A percentile compares a stretch with the other conserved stretches of the same genome.
Evolutionary conservation across 2,329 filamentous ascomycete genomes (phyloP).

Genomic region (Orbilia ellipsospora): DNA sequence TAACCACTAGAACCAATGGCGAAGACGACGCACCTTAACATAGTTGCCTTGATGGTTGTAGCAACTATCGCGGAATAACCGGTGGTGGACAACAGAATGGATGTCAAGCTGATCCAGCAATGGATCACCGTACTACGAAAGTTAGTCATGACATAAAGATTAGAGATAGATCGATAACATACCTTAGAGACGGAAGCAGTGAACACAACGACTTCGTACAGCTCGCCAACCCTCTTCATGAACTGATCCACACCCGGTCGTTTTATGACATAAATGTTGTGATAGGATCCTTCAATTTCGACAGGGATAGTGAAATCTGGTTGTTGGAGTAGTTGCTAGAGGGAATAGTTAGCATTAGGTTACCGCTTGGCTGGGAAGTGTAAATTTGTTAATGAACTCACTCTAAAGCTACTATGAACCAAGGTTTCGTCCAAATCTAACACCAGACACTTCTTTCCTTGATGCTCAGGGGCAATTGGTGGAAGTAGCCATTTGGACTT

Average conservation of each 20-base stretch:
- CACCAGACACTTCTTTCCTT: constrained; percentile 91
- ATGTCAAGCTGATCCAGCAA: constrained; percentile 96
- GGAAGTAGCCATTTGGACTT: constrained; percentile 76
- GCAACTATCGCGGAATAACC: constrained; percentile 96
- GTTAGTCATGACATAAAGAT: constrained; percentile 40
- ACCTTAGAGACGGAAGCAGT: constrained; percentile 98
- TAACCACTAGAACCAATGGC: constrained; percentile 15
- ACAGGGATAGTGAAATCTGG: constrained; percentile 99
- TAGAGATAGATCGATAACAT: constrained; percentile 55
- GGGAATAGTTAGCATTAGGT: background rate
- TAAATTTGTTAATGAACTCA: constrained; percentile 63
- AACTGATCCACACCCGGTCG: constrained; percentile 98
- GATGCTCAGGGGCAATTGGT: constrained; percentile 80
- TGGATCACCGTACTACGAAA: constrained; percentile 86
- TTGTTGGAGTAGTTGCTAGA: constrained; percentile 85
- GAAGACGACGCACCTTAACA: constrained; percentile 73
- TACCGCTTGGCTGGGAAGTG: background rate
- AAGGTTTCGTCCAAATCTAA: constrained; percentile 96
- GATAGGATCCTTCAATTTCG: constrained; percentile 97
- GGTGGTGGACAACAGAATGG: constrained; percentile 93
- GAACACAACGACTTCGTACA: constrained; percentile 98
- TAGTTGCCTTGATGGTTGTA: constrained; percentile 99
- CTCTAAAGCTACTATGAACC: constrained; percentile 99
- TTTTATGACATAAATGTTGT: constrained; percentile 99
- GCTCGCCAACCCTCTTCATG: constrained; percentile 96